Evolutionary conservation across 495 filamentous ascomycete species (phyloP).

Genomic region (Hamigera avellanea): DNA sequence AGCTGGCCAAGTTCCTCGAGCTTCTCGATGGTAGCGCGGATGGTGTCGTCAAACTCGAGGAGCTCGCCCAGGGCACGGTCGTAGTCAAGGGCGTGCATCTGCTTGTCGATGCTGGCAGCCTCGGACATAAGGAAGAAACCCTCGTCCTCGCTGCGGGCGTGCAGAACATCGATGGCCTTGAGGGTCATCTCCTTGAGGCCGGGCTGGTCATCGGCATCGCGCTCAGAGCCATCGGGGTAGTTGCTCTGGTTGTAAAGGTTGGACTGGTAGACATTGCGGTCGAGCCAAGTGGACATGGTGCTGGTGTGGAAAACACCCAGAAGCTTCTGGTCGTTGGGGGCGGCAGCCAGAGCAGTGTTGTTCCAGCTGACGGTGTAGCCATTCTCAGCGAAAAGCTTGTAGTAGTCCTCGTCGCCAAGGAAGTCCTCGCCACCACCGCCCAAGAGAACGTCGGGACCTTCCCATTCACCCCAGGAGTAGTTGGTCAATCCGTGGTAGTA

Average conservation of each 20-base stretch:
- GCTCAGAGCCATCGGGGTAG: constrained; percentile 45
- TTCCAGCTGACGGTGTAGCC: constrained; percentile 55
- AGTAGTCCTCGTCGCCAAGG: constrained; percentile 40
- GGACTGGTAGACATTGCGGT: constrained; percentile 56
- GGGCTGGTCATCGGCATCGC: constrained; percentile 51
- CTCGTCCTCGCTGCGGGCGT: constrained; percentile 46
- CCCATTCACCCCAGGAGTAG: constrained; percentile 57
- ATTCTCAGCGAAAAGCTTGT: constrained; percentile 49
- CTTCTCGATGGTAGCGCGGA: constrained; percentile 52
- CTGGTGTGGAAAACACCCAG: constrained; percentile 58
- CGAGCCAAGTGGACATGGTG: constrained; percentile 61
- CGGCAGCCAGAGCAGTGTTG: constrained; percentile 47
- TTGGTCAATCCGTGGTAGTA: constrained; percentile 42
- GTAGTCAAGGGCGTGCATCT: constrained; percentile 68
- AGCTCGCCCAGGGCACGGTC: constrained; percentile 65
- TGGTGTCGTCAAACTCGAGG: constrained; percentile 64
- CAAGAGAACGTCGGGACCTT: constrained; percentile 61
- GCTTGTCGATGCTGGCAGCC: constrained; percentile 67
- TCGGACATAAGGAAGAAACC: constrained; percentile 72
- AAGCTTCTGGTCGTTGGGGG: constrained; percentile 40
- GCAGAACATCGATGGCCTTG: constrained; percentile 62
- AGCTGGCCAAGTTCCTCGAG: constrained; percentile 43
- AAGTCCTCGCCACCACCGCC: constrained; percentile 67
- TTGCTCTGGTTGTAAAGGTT: constrained; percentile 50
- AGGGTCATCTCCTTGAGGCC: constrained; percentile 74